Percentiles rank a stretch among this genome's conserved stretches.
Evolutionary conservation across 352 stramenopile species (phyloP).

Genomic region (Phytophthora podocarpi): DNA sequence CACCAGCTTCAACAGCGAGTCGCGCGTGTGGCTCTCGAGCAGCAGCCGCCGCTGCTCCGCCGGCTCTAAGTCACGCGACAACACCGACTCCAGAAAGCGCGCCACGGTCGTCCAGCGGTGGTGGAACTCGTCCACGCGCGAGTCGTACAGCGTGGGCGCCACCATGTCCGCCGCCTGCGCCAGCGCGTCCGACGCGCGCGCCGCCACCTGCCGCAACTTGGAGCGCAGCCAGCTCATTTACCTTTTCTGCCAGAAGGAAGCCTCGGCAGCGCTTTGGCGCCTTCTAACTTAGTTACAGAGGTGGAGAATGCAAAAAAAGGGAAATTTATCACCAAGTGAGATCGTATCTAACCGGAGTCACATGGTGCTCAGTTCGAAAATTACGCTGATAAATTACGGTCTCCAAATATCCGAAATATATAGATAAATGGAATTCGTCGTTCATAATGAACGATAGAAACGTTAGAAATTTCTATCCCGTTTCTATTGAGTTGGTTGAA

Average conservation of each 20-base stretch:
- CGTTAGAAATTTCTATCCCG: too few species aligned
- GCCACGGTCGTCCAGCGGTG: constrained; percentile 81
- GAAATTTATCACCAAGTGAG: too few species aligned
- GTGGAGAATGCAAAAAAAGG: too few species aligned
- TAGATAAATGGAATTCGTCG: too few species aligned
- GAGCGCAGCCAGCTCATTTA: constrained; percentile 76
- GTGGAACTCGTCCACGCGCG: constrained; percentile 84
- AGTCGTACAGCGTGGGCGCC: constrained; percentile 83
- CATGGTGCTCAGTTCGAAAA: too few species aligned
- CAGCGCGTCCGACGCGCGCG: constrained; percentile 69
- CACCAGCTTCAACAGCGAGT: constrained; percentile 87
- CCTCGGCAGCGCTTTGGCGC: neutral
- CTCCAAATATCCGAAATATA: too few species aligned
- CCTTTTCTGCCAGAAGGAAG: neutral
- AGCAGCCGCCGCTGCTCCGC: constrained; percentile 76
- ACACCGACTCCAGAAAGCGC: constrained; percentile 77
- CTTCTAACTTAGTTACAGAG: neutral
- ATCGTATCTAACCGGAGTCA: too few species aligned
- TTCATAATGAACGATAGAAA: too few species aligned
- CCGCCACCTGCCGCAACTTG: constrained; percentile 79
- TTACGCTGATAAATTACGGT: too few species aligned
- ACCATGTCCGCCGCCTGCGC: constrained; percentile 83
- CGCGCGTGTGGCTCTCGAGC: constrained; percentile 79
- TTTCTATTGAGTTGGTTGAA: too few species aligned
- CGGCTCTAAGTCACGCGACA: constrained; percentile 68